Evolutionary conservation across 805 yeast genomes (phyloP).

Genomic region (Candida germanica): DNA sequence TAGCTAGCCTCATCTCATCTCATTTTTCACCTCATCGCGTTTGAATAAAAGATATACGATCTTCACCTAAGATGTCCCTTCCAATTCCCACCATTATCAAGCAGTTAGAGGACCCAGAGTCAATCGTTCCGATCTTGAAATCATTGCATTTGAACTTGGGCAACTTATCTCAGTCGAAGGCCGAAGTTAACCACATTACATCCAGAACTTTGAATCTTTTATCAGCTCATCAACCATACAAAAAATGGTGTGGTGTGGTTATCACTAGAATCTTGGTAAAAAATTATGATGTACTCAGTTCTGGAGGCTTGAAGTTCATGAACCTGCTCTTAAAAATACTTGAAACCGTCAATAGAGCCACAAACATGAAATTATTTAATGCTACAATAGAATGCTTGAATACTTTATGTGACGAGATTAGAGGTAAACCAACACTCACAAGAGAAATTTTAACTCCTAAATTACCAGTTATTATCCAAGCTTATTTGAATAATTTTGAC

Average conservation of each 20-base stretch:
- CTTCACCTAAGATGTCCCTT: conserved; percentile 10
- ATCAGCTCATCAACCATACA: conserved; percentile 29
- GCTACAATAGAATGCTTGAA: conserved; percentile 40
- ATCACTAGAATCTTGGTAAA: conserved; percentile 43
- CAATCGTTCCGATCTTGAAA: conserved; percentile 30
- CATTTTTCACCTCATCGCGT: conserved; percentile 10
- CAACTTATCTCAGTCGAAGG: conserved; percentile 42
- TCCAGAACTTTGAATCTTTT: conserved; percentile 34
- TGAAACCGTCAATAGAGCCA: conserved; percentile 35
- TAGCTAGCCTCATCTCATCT: no score
- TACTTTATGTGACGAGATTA: conserved; percentile 45
- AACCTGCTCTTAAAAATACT: conserved; percentile 40
- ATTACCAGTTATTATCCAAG: conserved; percentile 57
- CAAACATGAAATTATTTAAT: conserved; percentile 29
- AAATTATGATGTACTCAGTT: conserved; percentile 36
- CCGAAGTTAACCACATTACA: conserved; percentile 50
- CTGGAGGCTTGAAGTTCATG: conserved; percentile 40
- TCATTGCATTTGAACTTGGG: conserved; percentile 26
- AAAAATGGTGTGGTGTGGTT: conserved; percentile 61
- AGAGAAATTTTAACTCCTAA: conserved; percentile 83
- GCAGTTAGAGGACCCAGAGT: conserved; percentile 24
- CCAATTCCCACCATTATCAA: conserved; percentile 12
- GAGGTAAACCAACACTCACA: conserved; percentile 80
- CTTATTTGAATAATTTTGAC: conserved; percentile 43
- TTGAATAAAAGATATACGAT: no score